Evolutionary conservation across 73 alveolate species (phyloP), one percentile per base, ranked within the genome.

Genomic region (Tetrahymena elliotti): DNA sequence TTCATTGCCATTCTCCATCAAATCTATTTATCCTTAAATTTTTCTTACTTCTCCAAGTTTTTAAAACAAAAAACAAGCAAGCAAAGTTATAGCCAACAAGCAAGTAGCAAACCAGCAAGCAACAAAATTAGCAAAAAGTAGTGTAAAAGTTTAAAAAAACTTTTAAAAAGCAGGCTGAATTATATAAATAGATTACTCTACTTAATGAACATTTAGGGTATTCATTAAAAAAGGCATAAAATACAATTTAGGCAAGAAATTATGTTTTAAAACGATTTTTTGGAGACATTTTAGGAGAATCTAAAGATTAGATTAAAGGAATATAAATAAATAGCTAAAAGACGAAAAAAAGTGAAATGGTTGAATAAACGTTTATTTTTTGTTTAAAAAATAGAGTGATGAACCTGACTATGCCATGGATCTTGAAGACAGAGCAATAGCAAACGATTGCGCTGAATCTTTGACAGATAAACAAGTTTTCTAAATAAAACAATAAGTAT

Each of bases 391-490:
- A 68, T 24, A 68, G 88, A 31, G 36, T 31, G 88, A 68, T 68
- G 88, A 68, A 31, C 36, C 34, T 22, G 38, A 68, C 88, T 68
- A 68, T 24, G 36, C 88, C 1, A 68, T 68, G 88, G 88, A 68
- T 27, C 88, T 68, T 31, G 88, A 68, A 68, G 88, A 68, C 33
- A 68, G n/a, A 68, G 88, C 88, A 3, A 68, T 68, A 0, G 33
- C 34, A 4, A 68, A 31, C n/a, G 88, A 68, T 68, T 68, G 88
- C 38, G 88, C 88, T 22, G 88, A 68, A 68, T n/a, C 88, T 3
- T 68, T 68, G 88, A 68, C 88, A 83, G 96, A 94, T 84, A 94
- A 94, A 36, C 84, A 94, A 83, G 96, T 47, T 27, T 94, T 83
- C 93, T 92, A 94, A 52, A 40, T 84, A 40, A 84, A 94, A 47